Conservation (phyloP, 257 asterid genomes). For the Solanum paucissectum region DNA sequence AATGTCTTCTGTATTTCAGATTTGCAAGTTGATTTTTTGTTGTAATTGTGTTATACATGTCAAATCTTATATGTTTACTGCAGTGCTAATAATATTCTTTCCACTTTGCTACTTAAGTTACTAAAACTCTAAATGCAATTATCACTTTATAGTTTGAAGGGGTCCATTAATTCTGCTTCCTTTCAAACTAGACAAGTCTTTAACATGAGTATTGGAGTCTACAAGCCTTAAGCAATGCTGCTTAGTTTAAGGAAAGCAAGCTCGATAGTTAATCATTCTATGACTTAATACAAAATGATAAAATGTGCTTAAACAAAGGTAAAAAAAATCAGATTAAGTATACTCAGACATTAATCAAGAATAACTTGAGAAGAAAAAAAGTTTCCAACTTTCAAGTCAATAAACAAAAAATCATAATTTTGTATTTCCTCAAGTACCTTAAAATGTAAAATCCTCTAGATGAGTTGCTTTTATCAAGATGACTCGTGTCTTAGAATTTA, state of each 20-base stretch:
- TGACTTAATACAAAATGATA: neutral
- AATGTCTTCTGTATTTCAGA: neutral
- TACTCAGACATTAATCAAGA: neutral
- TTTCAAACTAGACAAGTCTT: neutral
- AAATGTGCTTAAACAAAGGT: neutral
- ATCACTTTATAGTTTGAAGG: neutral
- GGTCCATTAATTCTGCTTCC: neutral
- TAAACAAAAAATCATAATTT: neutral
- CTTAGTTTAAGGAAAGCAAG: neutral
- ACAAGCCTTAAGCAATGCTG: neutral
- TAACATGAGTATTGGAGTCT: neutral
- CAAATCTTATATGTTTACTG: neutral
- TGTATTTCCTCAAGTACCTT: neutral
- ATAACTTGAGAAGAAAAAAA: neutral
- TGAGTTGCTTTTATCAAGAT: constrained; percentile 63
- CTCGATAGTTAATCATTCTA: neutral
- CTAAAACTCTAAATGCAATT: neutral
- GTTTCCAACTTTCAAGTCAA: neutral
- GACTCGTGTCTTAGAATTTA: neutral
- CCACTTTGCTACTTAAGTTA: neutral
- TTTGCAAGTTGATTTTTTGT: neutral
- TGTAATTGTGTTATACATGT: neutral
- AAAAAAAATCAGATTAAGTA: neutral
- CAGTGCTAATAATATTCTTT: neutral
- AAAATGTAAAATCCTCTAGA: constrained; percentile 51